A percentile compares a stretch with the other conserved stretches of the same genome.
Conservation (phyloP, 2,329 filamentous ascomycete genomes). For the Botrytis aclada region DNA sequence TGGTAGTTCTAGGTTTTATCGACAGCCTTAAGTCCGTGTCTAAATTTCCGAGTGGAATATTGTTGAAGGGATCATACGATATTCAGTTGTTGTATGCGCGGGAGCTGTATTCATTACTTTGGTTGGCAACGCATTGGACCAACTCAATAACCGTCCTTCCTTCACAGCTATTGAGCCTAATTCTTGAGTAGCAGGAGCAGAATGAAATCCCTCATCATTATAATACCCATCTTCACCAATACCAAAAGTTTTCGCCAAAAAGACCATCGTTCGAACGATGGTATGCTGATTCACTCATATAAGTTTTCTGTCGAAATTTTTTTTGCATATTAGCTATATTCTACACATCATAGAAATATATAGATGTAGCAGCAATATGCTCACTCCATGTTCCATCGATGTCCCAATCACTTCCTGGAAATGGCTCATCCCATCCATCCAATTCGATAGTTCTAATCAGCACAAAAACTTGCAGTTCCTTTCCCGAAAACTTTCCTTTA, state of each 20-base stretch:
- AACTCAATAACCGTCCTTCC: neutral
- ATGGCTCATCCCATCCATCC: neutral
- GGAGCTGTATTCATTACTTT: neutral
- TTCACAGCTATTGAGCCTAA: neutral
- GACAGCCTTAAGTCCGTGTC: neutral
- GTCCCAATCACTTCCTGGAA: neutral
- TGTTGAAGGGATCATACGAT: neutral
- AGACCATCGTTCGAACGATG: neutral
- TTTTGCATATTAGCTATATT: neutral
- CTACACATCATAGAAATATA: neutral
- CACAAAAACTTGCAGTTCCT: neutral
- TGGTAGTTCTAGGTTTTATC: neutral
- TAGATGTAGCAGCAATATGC: neutral
- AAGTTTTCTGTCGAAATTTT: neutral
- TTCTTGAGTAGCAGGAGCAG: neutral
- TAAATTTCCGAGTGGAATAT: neutral
- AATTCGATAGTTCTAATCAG: neutral
- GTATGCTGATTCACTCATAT: neutral
- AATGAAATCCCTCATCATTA: neutral
- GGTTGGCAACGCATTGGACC: neutral
- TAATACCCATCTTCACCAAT: neutral
- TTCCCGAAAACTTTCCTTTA: neutral
- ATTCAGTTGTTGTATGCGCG: neutral
- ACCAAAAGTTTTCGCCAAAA: neutral
- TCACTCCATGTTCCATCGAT: neutral